These are phyloP conservation scores for Hirsutella thompsonii DNA, from an alignment of 2,329 filamentous ascomycete genomes.

Conservation along the genomic window DNA sequence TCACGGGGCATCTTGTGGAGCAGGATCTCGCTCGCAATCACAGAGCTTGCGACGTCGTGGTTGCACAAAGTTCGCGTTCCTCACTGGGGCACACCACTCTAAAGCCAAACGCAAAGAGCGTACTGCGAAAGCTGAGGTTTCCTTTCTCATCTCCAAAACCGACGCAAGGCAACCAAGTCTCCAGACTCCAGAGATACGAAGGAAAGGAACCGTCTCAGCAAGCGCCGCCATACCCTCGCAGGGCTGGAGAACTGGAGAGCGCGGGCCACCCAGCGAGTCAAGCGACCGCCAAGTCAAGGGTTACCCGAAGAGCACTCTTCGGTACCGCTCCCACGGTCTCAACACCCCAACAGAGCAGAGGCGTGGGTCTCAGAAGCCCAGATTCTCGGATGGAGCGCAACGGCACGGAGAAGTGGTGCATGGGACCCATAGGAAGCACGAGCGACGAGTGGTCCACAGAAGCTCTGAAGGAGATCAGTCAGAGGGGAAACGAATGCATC, in stretches of 20 bases:
- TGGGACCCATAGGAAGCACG: not conserved
- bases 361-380: not conserved
- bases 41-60: too few relatives aligned
- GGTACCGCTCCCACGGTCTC: too few relatives aligned
- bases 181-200: not conserved
- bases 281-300: too few relatives aligned
- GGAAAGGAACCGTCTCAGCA: not conserved
- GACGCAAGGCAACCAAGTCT: not conserved
- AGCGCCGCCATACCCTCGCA: not conserved
- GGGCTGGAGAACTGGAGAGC: not conserved
- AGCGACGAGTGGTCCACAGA: constrained; percentile 10
- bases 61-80: too few relatives aligned
- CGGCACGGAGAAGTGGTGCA: not conserved
- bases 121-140: not conserved
- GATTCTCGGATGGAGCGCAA: not conserved
- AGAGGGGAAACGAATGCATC: constrained; percentile 9
- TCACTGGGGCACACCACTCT: too few relatives aligned
- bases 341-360: too few relatives aligned
- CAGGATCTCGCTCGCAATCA: too few relatives aligned
- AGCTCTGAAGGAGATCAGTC: constrained; percentile 9
- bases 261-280: not conserved
- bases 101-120: not conserved
- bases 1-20: too few relatives aligned
- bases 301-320: too few relatives aligned
- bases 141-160: not conserved